These are phyloP conservation scores for Desmodesmus armatus DNA, from an alignment of 139 green algal genomes.

Conservation along the genomic window DNA sequence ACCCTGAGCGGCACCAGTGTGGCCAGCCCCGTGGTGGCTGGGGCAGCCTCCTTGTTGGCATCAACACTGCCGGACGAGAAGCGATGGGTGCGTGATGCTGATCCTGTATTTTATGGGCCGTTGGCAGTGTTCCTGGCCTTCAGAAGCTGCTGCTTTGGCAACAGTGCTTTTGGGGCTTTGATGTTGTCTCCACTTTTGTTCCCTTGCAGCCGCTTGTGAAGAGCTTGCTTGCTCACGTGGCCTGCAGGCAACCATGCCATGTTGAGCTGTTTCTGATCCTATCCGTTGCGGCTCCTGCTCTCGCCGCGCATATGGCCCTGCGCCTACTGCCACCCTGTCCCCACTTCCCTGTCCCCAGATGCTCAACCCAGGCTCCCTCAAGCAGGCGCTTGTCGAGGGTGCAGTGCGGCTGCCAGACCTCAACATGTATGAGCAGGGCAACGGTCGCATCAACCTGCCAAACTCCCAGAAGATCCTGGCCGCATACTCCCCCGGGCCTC, in stretches of 20 bases:
- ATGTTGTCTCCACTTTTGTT: too few relatives aligned
- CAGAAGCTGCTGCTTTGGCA: too few relatives aligned
- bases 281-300: neutral
- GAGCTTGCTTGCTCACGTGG: too few relatives aligned
- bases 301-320: neutral
- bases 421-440: constrained; percentile 88
- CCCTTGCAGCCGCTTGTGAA: too few relatives aligned
- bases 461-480: constrained; percentile 67
- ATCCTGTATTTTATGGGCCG: too few relatives aligned
- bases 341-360: constrained; percentile 49
- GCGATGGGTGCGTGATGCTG: constrained; percentile 68
- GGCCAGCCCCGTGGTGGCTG: constrained; percentile 96
- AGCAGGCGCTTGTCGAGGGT: constrained; percentile 97
- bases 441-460: constrained; percentile 77
- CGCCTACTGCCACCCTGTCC: neutral
- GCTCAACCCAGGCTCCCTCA: constrained; percentile 99
- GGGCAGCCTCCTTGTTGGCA: constrained; percentile 93
- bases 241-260: too few relatives aligned
- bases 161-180: too few relatives aligned
- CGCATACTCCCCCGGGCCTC: constrained; percentile 90
- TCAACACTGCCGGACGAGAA: constrained; percentile 79
- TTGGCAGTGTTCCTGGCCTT: too few relatives aligned
- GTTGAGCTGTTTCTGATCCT: neutral
- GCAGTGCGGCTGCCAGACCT: constrained; percentile 75
- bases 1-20: constrained; percentile 88